Conservation (phyloP, 2,329 filamentous ascomycete genomes). For the Colletotrichum destructivum region DNA sequence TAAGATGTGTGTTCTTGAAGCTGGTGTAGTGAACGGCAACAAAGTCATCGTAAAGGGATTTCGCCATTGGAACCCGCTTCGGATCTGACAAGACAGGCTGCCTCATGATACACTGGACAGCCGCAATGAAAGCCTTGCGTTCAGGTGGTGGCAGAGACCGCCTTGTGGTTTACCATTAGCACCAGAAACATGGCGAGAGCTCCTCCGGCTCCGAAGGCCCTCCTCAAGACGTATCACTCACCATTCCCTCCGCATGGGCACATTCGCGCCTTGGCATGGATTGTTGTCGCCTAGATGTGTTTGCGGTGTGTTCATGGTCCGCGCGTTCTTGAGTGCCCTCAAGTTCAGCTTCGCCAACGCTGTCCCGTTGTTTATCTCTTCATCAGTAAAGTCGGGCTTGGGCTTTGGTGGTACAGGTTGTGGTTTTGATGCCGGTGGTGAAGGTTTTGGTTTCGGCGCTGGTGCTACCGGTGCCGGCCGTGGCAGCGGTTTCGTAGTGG, state of each 20-base stretch:
- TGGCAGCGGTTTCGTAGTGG: background rate
- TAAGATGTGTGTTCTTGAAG: conserved; percentile 32
- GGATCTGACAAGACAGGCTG: conserved; percentile 42
- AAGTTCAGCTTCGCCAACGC: conserved; percentile 14
- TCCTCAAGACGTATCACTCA: background rate
- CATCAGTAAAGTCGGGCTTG: conserved; percentile 4
- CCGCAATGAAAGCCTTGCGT: conserved; percentile 46
- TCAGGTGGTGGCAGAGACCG: conserved; percentile 43
- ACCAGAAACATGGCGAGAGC: too few species aligned
- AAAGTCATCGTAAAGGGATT: conserved; percentile 45
- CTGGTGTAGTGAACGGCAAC: conserved; percentile 43
- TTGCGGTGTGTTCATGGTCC: conserved; percentile 9
- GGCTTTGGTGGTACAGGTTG: background rate
- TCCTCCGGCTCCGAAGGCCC: background rate
- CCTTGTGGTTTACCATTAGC: conserved; percentile 27
- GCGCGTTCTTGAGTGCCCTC: conserved; percentile 20
- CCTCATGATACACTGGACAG: conserved; percentile 48
- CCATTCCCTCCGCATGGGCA: conserved; percentile 35
- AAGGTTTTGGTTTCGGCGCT: background rate
- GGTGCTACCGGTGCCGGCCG: background rate
- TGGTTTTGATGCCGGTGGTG: background rate
- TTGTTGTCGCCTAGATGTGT: background rate
- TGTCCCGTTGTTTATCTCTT: conserved; percentile 31
- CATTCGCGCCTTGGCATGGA: conserved; percentile 2
- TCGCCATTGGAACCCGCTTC: conserved; percentile 41